Percentiles rank a stretch among this genome's conserved stretches.
These are phyloP conservation scores for Stromatinia cepivora DNA, from an alignment of 2,329 filamentous ascomycete genomes.

Conservation along the genomic window DNA sequence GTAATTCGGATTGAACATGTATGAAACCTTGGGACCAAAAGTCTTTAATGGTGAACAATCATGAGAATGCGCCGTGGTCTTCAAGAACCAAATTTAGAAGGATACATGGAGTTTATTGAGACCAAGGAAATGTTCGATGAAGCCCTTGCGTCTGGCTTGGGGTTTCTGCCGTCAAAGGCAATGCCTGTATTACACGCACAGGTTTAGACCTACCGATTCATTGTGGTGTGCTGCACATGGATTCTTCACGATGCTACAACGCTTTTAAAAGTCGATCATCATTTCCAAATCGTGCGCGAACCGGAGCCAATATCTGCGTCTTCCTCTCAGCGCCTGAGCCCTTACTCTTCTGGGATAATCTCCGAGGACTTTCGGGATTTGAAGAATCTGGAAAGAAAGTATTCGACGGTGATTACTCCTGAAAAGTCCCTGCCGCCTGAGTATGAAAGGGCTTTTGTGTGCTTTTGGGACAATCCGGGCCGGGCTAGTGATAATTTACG, in stretches of 20 bases:
- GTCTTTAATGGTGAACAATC: background rate
- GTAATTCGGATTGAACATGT: background rate
- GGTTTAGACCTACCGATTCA: background rate
- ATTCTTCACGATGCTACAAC: constrained; percentile 1
- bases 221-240: background rate
- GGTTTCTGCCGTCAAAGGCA: background rate
- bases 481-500: background rate
- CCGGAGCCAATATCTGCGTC: background rate
- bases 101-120: background rate
- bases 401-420: background rate
- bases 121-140: background rate
- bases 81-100: background rate
- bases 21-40: background rate
- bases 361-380: background rate
- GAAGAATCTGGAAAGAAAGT: background rate
- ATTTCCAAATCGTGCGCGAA: background rate
- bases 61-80: background rate
- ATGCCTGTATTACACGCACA: background rate
- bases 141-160: background rate
- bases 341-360: background rate
- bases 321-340: background rate
- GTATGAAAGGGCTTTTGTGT: background rate
- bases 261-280: background rate
- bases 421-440: background rate
- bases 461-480: background rate